Base-by-base conservation (phyloP, 305 asterid genomes). In the Fraxinus albicans region DNA sequence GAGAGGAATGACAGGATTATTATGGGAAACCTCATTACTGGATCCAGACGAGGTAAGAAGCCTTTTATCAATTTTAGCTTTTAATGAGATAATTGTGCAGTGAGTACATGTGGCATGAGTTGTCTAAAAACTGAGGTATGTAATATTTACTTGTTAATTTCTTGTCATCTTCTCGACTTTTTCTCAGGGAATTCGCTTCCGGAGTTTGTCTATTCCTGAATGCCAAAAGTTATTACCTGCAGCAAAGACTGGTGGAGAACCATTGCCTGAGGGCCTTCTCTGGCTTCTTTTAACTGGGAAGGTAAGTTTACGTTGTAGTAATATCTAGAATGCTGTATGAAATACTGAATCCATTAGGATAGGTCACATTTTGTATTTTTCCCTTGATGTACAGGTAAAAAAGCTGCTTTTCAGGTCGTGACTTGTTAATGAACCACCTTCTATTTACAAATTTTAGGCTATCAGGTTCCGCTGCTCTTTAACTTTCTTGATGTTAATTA, bases 211-310 rank as follows among this genome's bases (percentile, higher is more conserved):
- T 76, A 95, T 96, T 85, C 99, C 97, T 78, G 99, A 96, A 86
- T 96, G 99, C 86, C 99, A 96, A 87, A 93, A 94, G 83, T 55
- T 93, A 89, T 91, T 96, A 82, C 99, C 98, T 31, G 92, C 92
- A 36, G 97, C 97, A 82, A 91, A 92, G 90, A 87, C 94, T 79
- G 98, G 95, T 73, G 98, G 99, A 83, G 99, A 96, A 86, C 99
- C 99, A 69, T 81, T 96, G 83, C 99, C 99, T 40, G 99, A 96
- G 88, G 99, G 99, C 87, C 99, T 96, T 50, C 95, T 96, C 60
- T 96, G 99, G 99, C 98, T 96, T 81, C 97, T 96, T 83, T 89
- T 96, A 84, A 96, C 98, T 2, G 99, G 99, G 87, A 95, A 94
- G 88, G 98, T 92, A 75, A 78, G 88, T 60, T 23, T 38, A 42